Evolutionary conservation across 169 alveolate genomes (phyloP), one percentile per base, ranked within the genome.

Genomic region (Ichthyophthirius multifiliis): DNA sequence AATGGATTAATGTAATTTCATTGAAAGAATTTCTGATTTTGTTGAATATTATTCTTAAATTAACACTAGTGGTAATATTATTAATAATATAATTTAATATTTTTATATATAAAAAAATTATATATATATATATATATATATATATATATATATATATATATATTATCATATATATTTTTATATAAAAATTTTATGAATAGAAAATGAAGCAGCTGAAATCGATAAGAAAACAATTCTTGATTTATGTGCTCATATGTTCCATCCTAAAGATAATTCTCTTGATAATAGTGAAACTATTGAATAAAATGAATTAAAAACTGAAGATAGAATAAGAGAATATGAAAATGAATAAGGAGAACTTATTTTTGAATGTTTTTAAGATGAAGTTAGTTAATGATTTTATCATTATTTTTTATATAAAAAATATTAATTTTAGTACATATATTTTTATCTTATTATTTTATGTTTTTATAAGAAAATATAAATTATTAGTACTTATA

Each of bases 291-390:
- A 86, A 46, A 89, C 94, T 30, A 67, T 91, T 73, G 93, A 92
- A 64, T 63, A 76, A 47, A 82, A 89, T 71, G 90, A 92, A 44
- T 84, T 83, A 83, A 87, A 86, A 84, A 78, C 89, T 43, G 94
- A 90, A 67, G 95, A 88, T 62, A 92, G 87, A 76, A 85, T 83
- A 23, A 71, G 90, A 71, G 94, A 86, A 75, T 82, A 83, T 67
- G 94, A 90, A 77, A 91, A 89, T 80, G 94, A 91, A 73, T 74
- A 91, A 75, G 95, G 95, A 6, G 95, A 91, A 35, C 63, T 92
- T 30, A 86, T 92, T 16, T 92, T 92, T 84, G 96, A 92, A 86
- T 89, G 96, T 48, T 92, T 92, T 71, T 81, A 89, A 76, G 96
- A 89, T 81, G 96, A 92, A 87, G 92, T 81, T 39, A 81, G 86